Conservation (phyloP, 1,139 yeast genomes). For the Debaryomycetaceae sp. region DNA sequence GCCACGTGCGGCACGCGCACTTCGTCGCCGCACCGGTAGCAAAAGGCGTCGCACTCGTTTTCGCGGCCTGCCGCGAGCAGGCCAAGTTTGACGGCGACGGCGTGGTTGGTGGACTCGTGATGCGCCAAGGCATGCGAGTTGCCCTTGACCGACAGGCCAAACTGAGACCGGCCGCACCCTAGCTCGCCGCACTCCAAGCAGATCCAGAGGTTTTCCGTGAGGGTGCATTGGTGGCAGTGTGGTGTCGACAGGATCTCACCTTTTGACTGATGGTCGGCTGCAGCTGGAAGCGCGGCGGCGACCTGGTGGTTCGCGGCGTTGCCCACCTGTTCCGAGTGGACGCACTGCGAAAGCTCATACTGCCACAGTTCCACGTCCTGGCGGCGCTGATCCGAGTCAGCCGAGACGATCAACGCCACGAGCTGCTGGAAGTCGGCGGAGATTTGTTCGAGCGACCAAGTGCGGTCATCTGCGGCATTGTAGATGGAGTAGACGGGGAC, state of each 20-base stretch:
- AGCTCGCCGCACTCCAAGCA: constrained; percentile 82
- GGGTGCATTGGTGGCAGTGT: constrained; percentile 52
- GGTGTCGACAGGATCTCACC: constrained; percentile 18
- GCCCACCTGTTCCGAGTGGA: constrained; percentile 43
- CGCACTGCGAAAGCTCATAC: constrained; percentile 71
- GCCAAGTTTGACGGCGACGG: constrained; percentile 84
- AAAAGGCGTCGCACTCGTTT: constrained; percentile 61
- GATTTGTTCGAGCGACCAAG: constrained; percentile 54
- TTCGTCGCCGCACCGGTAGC: constrained; percentile 85
- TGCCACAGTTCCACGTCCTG: constrained; percentile 90
- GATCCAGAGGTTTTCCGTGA: constrained; percentile 72
- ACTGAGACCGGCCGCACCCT: constrained; percentile 90
- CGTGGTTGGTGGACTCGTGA: constrained; percentile 45
- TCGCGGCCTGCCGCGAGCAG: constrained; percentile 60
- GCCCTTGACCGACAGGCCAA: constrained; percentile 80
- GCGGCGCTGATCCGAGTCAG: constrained; percentile 55
- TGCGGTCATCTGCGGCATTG: constrained; percentile 64
- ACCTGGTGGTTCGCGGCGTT: no score
- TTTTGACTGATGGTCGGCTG: constrained; percentile 31
- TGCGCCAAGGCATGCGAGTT: constrained; percentile 83
- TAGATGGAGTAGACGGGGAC: constrained; percentile 12
- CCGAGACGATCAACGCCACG: constrained; percentile 41
- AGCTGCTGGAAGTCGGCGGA: constrained; percentile 14
- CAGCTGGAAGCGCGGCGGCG: no score
- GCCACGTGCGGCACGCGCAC: constrained; percentile 59